Percentiles rank a stretch among this genome's conserved stretches.
Conservation (phyloP, 2,329 filamentous ascomycete genomes). For the Epichloe bromicola region DNA sequence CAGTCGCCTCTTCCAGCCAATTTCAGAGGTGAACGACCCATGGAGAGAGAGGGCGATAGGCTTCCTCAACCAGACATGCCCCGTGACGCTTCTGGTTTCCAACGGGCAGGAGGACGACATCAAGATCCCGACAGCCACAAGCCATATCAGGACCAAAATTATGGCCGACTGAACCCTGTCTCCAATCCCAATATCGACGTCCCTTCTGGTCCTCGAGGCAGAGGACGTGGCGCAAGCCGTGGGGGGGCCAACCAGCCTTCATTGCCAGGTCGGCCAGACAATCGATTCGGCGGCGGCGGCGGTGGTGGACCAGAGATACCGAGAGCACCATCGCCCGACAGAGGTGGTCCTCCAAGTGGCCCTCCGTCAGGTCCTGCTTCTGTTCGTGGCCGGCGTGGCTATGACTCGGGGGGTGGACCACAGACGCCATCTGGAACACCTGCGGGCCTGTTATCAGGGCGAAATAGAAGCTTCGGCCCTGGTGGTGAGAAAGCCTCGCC, state of each 20-base stretch:
- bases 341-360: conserved; percentile 32
- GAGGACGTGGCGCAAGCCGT: conserved; percentile 31
- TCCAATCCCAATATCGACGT: conserved; percentile 27
- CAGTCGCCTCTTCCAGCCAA: conserved; percentile 17
- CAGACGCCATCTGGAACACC: conserved; percentile 17
- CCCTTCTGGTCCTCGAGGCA: conserved; percentile 44
- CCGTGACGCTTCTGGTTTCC: conserved; percentile 27
- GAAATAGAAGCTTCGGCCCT: conserved; percentile 25
- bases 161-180: conserved; percentile 46
- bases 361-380: conserved; percentile 42
- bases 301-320: conserved; percentile 23
- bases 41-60: conserved; percentile 27
- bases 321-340: conserved; percentile 33
- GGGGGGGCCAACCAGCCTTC: conserved; percentile 19
- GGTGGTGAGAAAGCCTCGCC: conserved; percentile 13
- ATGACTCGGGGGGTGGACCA: conserved; percentile 22
- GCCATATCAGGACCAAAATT: conserved; percentile 46
- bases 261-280: conserved; percentile 28
- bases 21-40: conserved; percentile 21
- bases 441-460: conserved; percentile 23
- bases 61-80: conserved; percentile 20
- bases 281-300: conserved; percentile 22
- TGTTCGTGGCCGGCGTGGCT: conserved; percentile 32
- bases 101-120: conserved; percentile 21
- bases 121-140: conserved; percentile 36